Conservation (phyloP, 2,329 filamentous ascomycete species). For the Helicocarpus griseus region DNA sequence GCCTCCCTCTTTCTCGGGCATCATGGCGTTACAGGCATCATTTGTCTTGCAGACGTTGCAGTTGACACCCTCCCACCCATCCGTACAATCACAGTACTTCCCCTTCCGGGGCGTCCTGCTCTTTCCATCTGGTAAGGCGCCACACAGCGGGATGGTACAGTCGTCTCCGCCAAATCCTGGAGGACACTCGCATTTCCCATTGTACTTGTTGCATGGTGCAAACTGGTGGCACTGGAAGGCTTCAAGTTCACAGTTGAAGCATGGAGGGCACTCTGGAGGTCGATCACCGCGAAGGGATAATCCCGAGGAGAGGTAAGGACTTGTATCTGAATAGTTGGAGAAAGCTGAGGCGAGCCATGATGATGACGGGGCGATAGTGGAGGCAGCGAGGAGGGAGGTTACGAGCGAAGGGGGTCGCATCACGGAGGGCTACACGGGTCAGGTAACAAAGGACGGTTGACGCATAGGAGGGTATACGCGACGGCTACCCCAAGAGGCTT, state of each 20-base stretch:
- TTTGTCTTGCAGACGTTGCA: conserved; percentile 89
- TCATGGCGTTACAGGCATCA: conserved; percentile 75
- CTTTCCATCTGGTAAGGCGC: conserved; percentile 70
- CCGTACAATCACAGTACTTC: conserved; percentile 70
- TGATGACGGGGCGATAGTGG: conserved; percentile 18
- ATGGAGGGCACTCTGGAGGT: conserved; percentile 44
- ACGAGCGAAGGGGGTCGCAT: conserved; percentile 11
- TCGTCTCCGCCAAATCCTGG: conserved; percentile 90
- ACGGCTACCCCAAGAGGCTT: background rate
- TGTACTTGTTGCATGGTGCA: conserved; percentile 76
- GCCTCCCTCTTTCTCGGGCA: conserved; percentile 70
- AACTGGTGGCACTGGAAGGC: conserved; percentile 88
- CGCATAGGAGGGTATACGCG: background rate
- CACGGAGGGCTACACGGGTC: conserved; percentile 10
- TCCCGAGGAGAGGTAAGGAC: conserved; percentile 51
- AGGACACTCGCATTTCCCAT: conserved; percentile 87
- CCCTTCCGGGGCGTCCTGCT: conserved; percentile 67
- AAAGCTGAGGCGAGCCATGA: conserved; percentile 18
- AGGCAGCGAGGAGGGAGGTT: conserved; percentile 11
- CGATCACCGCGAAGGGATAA: conserved; percentile 63
- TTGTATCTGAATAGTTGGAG: conserved; percentile 50
- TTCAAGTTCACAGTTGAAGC: conserved; percentile 96
- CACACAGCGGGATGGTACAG: conserved; percentile 85
- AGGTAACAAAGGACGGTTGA: background rate
- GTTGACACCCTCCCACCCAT: conserved; percentile 94